Evolutionary conservation across 139 green algal genomes (phyloP).

Genomic region (Parachlorella kessleri): DNA sequence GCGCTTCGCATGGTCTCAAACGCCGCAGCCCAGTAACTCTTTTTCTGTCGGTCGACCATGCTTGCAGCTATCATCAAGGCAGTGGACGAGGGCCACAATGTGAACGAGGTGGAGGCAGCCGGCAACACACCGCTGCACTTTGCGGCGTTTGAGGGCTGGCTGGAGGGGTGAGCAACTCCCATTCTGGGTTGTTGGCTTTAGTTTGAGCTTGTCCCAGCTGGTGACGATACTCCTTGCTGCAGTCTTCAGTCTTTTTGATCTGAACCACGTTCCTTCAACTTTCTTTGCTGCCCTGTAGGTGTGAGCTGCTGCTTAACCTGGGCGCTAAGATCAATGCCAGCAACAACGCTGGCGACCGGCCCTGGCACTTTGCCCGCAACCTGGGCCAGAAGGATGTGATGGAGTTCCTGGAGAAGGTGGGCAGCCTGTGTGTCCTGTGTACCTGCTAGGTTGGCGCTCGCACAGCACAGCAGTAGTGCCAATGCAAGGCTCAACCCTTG

Average conservation of each 20-base stretch:
- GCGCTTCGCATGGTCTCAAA: neutral
- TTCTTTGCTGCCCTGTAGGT: constrained; percentile 8
- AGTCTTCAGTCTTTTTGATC: too few species aligned
- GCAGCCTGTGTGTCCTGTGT: neutral
- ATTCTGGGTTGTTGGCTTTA: too few species aligned
- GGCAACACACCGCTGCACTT: constrained; percentile 89
- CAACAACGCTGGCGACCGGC: constrained; percentile 93
- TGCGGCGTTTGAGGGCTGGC: constrained; percentile 87
- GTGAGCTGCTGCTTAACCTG: constrained; percentile 79
- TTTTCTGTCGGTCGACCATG: neutral
- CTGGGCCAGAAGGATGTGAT: constrained; percentile 78
- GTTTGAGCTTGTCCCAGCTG: too few species aligned
- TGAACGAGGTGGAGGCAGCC: constrained; percentile 94
- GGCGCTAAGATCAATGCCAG: constrained; percentile 89
- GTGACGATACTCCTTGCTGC: too few species aligned
- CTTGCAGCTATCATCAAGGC: constrained; percentile 58
- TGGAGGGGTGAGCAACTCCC: constrained; percentile 71
- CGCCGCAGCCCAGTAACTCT: too few species aligned
- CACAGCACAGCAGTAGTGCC: too few species aligned
- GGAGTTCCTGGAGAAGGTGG: constrained; percentile 76
- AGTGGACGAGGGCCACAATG: constrained; percentile 67
- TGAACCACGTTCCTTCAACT: too few species aligned
- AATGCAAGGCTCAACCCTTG: too few species aligned
- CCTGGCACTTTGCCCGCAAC: constrained; percentile 87
- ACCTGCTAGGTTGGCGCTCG: neutral